These are phyloP conservation scores for Aschersonia sp. DNA, from an alignment of 2,329 filamentous ascomycete species.

Conservation along the genomic window DNA sequence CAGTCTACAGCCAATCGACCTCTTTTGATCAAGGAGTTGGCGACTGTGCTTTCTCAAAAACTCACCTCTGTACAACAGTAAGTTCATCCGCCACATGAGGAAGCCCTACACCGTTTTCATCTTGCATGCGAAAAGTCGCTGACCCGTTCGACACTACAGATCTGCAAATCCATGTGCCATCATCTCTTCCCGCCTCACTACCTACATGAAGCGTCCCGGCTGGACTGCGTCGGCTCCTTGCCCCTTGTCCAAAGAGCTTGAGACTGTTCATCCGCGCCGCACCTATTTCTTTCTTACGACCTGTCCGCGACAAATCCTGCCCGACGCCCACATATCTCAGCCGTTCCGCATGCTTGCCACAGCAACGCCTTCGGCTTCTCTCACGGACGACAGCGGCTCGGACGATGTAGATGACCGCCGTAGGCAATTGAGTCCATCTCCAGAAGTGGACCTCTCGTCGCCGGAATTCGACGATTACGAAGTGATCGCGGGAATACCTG, in stretches of 20 bases:
- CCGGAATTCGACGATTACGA: slow-evolving; percentile 69
- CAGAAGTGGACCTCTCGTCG: slow-evolving; percentile 82
- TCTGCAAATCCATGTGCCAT: slow-evolving; percentile 93
- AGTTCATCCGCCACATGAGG: slow-evolving; percentile 28
- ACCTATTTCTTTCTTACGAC: slow-evolving; percentile 95
- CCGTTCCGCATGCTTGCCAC: slow-evolving; percentile 28
- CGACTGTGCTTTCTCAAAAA: slow-evolving; percentile 59
- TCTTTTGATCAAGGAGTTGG: slow-evolving; percentile 88
- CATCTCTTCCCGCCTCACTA: slow-evolving; percentile 80
- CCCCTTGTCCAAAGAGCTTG: slow-evolving; percentile 83
- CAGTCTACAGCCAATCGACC: slow-evolving; percentile 84
- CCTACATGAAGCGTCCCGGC: slow-evolving; percentile 75
- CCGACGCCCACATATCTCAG: slow-evolving; percentile 25
- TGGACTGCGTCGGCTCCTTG: slow-evolving; percentile 70
- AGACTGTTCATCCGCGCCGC: slow-evolving; percentile 82
- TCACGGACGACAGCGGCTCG: slow-evolving; percentile 33
- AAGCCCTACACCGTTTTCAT: not conserved
- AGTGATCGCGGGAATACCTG: slow-evolving; percentile 42
- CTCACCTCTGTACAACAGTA: slow-evolving; percentile 87
- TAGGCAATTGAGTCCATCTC: slow-evolving; percentile 70
- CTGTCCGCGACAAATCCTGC: slow-evolving; percentile 69
- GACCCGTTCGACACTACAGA: slow-evolving; percentile 33
- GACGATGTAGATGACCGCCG: slow-evolving; percentile 60
- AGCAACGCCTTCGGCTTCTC: slow-evolving; percentile 72
- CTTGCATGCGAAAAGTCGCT: slow-evolving; percentile 6